Evolutionary conservation across 1,284 basidiomycete genomes (phyloP).

Genomic region (Ganoderma resinaceum): DNA sequence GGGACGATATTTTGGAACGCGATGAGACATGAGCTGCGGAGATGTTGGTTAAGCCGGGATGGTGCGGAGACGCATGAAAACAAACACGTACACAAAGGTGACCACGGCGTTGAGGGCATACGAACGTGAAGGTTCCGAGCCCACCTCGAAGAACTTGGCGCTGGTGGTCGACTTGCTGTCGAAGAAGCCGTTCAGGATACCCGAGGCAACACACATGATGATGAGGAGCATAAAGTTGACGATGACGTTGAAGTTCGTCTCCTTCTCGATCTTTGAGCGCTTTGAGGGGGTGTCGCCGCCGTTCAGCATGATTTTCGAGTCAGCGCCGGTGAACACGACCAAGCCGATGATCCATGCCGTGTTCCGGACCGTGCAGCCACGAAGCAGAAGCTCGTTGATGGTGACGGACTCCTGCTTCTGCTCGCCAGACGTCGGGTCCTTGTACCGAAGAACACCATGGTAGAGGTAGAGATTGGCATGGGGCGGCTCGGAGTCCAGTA

Average conservation of each 20-base stretch:
- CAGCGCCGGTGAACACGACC: conserved; percentile 93
- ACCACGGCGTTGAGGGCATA: conserved; percentile 82
- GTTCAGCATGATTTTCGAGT: conserved; percentile 99
- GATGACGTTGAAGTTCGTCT: conserved; percentile 98
- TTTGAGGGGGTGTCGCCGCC: conserved; percentile 93
- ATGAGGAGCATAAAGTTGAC: conserved; percentile 91
- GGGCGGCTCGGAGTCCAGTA: conserved; percentile 92
- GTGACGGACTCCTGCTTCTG: conserved; percentile 73
- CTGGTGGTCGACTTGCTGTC: conserved; percentile 73
- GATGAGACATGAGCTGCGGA: conserved; percentile 81
- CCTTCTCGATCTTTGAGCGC: conserved; percentile 95
- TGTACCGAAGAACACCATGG: conserved; percentile 86
- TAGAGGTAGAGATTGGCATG: conserved; percentile 94
- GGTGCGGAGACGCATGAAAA: neutral
- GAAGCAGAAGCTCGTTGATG: conserved; percentile 93
- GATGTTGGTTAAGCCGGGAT: conserved; percentile 8
- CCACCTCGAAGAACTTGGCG: conserved; percentile 75
- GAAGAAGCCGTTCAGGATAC: conserved; percentile 79
- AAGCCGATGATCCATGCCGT: conserved; percentile 95
- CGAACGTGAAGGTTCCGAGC: conserved; percentile 67
- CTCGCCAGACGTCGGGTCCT: conserved; percentile 56
- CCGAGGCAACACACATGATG: conserved; percentile 79
- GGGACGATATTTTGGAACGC: conserved; percentile 99
- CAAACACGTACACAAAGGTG: conserved; percentile 82
- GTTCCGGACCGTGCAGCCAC: conserved; percentile 93